A percentile compares a stretch with the other conserved stretches of the same genome.
Evolutionary conservation across 164 flowering plant species (phyloP).

Genomic region (Magnolia kwangsiensis): DNA sequence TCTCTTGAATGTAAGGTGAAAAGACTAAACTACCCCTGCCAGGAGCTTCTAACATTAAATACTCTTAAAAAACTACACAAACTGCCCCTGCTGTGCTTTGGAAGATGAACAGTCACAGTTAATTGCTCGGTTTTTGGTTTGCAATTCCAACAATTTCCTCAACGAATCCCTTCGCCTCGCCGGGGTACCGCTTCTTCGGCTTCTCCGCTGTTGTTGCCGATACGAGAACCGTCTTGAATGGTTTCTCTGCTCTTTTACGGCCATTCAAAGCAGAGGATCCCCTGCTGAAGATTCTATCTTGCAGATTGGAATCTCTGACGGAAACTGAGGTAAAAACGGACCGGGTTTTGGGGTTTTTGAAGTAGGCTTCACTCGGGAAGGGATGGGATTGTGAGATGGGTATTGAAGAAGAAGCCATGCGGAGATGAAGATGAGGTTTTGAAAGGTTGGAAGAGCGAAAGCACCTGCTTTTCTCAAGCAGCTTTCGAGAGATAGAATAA

Average conservation of each 20-base stretch:
- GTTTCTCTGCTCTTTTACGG: conserved; percentile 5
- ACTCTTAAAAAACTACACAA: too few relatives aligned
- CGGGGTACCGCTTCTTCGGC: conserved; percentile 58
- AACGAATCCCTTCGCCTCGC: conserved; percentile 85
- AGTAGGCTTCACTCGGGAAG: conserved; percentile 7
- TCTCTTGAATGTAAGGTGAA: too few relatives aligned
- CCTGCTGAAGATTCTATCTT: not conserved
- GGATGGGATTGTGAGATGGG: conserved; percentile 15
- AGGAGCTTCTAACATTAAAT: too few relatives aligned
- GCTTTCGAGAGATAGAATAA: too few relatives aligned
- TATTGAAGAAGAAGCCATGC: conserved; percentile 7
- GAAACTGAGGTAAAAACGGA: not conserved
- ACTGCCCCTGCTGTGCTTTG: too few relatives aligned
- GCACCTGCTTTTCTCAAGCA: too few relatives aligned
- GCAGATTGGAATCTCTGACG: conserved; percentile 1
- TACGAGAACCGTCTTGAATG: conserved; percentile 13
- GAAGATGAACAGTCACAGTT: too few relatives aligned
- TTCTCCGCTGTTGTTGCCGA: conserved; percentile 57
- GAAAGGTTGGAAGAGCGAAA: too few relatives aligned
- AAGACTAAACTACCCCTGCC: too few relatives aligned
- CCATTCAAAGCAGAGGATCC: not conserved
- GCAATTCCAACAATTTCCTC: too few relatives aligned
- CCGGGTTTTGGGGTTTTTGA: conserved; percentile 2
- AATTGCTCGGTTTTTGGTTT: too few relatives aligned
- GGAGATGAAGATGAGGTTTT: too few relatives aligned